These are phyloP conservation scores for Fonsecaea erecta DNA, from an alignment of 2,329 filamentous ascomycete species.

Conservation along the genomic window DNA sequence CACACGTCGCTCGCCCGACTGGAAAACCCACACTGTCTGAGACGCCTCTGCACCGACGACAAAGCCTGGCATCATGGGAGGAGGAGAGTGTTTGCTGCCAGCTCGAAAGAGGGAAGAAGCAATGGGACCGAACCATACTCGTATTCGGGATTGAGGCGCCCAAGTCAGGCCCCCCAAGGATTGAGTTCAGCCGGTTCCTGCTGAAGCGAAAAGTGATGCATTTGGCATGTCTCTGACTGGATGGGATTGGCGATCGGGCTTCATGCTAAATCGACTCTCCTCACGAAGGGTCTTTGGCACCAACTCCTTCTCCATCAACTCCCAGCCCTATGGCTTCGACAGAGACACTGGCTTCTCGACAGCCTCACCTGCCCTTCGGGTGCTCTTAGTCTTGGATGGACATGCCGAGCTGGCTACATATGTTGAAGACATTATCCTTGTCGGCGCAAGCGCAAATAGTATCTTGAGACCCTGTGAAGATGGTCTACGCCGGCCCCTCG, in stretches of 20 bases:
- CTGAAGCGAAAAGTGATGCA: neutral
- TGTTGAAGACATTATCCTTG: neutral
- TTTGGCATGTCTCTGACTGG: neutral
- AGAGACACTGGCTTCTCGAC: neutral
- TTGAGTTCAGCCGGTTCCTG: neutral
- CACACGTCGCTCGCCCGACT: neutral
- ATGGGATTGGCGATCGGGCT: neutral
- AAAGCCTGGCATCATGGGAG: neutral
- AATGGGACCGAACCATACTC: neutral
- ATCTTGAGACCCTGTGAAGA: neutral
- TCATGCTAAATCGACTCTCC: neutral
- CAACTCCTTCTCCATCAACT: neutral
- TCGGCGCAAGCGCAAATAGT: no score
- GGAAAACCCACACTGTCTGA: neutral
- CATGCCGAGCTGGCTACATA: neutral
- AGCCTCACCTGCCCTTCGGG: neutral
- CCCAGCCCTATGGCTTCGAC: neutral
- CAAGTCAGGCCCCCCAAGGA: neutral
- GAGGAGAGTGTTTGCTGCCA: neutral
- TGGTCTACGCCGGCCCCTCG: constrained; percentile 9
- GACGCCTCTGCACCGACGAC: neutral
- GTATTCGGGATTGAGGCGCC: neutral
- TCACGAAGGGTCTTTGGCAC: neutral
- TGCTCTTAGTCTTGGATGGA: neutral
- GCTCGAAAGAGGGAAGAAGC: no score